These are phyloP conservation scores for Chlorophyllum brunneum DNA, from an alignment of 768 basidiomycete genomes.

Conservation along the genomic window DNA sequence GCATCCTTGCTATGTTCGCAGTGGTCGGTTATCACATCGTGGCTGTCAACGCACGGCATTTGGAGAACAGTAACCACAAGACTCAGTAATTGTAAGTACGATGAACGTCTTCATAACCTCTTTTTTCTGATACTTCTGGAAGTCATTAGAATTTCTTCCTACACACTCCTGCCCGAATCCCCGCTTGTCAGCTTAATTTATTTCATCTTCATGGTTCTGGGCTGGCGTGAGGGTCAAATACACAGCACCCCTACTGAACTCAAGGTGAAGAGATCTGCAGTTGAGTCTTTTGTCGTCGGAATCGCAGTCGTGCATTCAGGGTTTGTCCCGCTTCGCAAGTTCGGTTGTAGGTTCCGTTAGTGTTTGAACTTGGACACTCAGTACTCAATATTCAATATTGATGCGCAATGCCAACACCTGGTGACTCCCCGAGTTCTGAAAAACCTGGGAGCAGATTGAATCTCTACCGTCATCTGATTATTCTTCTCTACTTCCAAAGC, in stretches of 20 bases:
- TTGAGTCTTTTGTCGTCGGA: no score
- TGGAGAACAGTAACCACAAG: constrained; percentile 21
- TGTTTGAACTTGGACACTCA: neutral
- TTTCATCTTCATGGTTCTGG: neutral
- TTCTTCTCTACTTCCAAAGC: neutral
- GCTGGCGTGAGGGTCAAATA: neutral
- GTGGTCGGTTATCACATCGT: constrained; percentile 90
- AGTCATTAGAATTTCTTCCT: neutral
- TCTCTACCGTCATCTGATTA: no score
- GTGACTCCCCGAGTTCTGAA: neutral
- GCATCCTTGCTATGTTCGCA: constrained; percentile 80
- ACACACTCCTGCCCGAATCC: neutral
- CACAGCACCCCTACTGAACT: no score
- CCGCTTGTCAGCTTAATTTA: constrained; percentile 1
- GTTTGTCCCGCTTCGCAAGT: neutral
- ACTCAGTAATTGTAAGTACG: neutral
- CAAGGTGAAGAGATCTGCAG: no score
- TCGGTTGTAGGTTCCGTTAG: neutral
- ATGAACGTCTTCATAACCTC: neutral
- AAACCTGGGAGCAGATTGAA: no score
- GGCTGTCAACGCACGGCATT: constrained; percentile 68
- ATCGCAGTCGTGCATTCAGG: no score
- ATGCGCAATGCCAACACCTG: no score
- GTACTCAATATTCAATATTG: neutral
- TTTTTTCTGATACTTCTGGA: neutral